phyloP scores from a whole-genome alignment of 78 protist species.

The Blattamonas nauphoetae region DNA sequence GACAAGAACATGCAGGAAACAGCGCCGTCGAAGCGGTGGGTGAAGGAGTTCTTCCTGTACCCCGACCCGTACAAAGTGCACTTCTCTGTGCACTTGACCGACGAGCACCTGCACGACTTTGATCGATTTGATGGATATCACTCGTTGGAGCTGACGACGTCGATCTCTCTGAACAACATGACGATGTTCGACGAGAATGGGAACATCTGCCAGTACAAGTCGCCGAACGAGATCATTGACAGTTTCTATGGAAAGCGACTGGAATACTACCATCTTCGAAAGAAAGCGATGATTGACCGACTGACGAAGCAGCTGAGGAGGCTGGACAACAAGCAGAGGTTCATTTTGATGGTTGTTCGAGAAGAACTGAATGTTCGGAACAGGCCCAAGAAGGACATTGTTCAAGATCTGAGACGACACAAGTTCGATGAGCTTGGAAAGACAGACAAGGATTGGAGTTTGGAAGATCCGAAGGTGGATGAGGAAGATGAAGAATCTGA shows the following conservation, averaged over 20 bases:
- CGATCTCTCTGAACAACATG: conserved; percentile 63
- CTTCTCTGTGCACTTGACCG: background rate
- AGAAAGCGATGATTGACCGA: conserved; percentile 11
- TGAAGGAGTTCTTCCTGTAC: background rate
- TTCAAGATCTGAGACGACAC: too few relatives aligned
- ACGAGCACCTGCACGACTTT: background rate
- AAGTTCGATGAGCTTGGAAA: too few relatives aligned
- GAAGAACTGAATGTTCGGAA: background rate
- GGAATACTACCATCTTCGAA: conserved; percentile 60
- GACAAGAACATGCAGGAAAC: conserved; percentile 10
- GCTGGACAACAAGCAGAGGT: background rate
- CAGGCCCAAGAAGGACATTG: conserved; percentile 56
- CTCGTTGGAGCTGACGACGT: background rate
- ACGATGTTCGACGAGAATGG: conserved; percentile 65
- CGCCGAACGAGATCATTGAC: conserved; percentile 45
- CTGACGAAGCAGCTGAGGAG: background rate
- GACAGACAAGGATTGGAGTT: too few relatives aligned
- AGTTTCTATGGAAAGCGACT: conserved; percentile 70
- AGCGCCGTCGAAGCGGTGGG: background rate
- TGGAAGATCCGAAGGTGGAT: too few relatives aligned
- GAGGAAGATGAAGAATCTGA: background rate
- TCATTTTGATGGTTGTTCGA: background rate
- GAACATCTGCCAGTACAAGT: conserved; percentile 56
- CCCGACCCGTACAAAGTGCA: background rate
- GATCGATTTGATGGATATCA: background rate